phyloP scores from a whole-genome alignment of 176 grass and related monocot species.

The Raddia guianensis region DNA sequence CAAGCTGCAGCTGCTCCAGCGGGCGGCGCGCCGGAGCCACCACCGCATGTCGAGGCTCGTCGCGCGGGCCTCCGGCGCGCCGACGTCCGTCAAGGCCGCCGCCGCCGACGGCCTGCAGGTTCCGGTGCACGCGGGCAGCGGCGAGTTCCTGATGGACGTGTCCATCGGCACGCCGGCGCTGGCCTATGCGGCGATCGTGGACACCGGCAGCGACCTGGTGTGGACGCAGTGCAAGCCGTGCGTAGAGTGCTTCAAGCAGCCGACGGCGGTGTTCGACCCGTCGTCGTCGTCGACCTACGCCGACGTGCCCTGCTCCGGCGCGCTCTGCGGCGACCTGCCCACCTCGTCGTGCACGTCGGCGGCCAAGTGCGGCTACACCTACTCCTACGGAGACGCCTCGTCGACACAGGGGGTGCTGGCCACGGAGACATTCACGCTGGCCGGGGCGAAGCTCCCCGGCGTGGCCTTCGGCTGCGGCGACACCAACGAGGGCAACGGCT shows the following conservation, averaged over 20 bases:
- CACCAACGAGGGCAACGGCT: constrained; percentile 59
- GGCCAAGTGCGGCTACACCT: constrained; percentile 52
- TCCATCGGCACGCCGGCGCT: constrained; percentile 69
- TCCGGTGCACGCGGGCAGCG: constrained; percentile 53
- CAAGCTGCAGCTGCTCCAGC: constrained; percentile 61
- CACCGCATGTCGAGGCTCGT: constrained; percentile 69
- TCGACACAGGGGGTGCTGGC: constrained; percentile 68
- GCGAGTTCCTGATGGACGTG: constrained; percentile 73
- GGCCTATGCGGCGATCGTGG: constrained; percentile 63
- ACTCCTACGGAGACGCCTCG: constrained; percentile 68
- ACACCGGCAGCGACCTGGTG: constrained; percentile 81
- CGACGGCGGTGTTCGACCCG: constrained; percentile 62
- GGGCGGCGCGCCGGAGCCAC: constrained; percentile 62
- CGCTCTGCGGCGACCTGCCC: constrained; percentile 54
- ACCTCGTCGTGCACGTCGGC: constrained; percentile 39
- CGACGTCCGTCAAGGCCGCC: constrained; percentile 22
- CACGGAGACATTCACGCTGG: constrained; percentile 69
- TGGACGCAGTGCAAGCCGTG: constrained; percentile 95
- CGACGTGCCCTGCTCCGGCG: constrained; percentile 47
- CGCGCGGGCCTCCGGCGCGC: constrained; percentile 39
- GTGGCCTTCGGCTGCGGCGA: constrained; percentile 74
- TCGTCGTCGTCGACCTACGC: constrained; percentile 72
- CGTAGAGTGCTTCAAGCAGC: constrained; percentile 55
- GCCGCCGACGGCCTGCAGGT: constrained; percentile 43
- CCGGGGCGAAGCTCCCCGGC: constrained; percentile 14